A percentile compares a stretch with the other conserved stretches of the same genome.
These are phyloP conservation scores for Lyophyllum shimeji DNA, from an alignment of 768 basidiomycete genomes.

Conservation along the genomic window DNA sequence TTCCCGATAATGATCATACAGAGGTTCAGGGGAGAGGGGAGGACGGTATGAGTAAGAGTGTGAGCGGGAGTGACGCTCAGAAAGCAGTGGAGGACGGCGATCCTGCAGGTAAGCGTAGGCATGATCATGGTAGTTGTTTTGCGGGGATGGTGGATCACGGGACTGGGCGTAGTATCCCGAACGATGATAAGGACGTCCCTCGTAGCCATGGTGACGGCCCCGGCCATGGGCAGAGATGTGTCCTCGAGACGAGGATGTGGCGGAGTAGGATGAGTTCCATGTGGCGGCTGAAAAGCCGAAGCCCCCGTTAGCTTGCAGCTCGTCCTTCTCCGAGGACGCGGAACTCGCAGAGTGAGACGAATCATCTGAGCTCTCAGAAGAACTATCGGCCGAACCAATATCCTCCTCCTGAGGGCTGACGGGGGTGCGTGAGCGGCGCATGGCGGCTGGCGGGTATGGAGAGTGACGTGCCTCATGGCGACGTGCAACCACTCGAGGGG, in stretches of 20 bases:
- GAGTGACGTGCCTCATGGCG: not conserved
- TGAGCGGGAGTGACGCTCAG: not conserved
- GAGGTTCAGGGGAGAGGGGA: not conserved
- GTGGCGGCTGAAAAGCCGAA: slow-evolving; percentile 1
- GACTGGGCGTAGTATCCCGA: not conserved
- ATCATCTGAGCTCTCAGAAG: not conserved
- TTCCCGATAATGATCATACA: slow-evolving; percentile 2
- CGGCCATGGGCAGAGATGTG: not conserved
- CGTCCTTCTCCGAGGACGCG: not conserved
- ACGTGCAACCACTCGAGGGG: not conserved
- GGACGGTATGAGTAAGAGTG: not conserved
- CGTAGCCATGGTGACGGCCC: not conserved
- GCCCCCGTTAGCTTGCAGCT: not conserved
- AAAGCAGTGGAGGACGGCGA: not conserved
- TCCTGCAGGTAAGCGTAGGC: not conserved
- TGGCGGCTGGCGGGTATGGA: not conserved
- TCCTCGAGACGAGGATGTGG: not conserved
- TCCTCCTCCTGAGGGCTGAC: slow-evolving; percentile 10
- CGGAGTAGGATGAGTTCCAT: not conserved
- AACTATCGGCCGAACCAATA: slow-evolving; percentile 6
- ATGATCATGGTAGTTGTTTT: not conserved
- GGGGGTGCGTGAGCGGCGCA: not conserved
- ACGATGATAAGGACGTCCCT: not conserved
- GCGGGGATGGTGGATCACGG: not conserved
- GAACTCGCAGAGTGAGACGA: not conserved